Evolutionary conservation across 306 rosid genomes (phyloP).

Genomic region (Fragaria ananassa): DNA sequence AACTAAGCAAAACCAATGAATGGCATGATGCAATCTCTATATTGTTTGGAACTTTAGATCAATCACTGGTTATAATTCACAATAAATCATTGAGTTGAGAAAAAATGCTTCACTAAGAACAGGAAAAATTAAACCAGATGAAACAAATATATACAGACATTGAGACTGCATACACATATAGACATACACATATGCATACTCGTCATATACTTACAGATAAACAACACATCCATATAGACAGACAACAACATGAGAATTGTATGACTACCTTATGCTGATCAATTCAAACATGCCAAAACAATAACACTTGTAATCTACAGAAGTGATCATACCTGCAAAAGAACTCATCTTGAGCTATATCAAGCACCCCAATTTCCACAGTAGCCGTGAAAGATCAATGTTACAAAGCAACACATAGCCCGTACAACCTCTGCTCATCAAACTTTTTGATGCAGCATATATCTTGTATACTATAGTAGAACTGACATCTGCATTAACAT

Average conservation of each 20-base stretch:
- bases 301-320: background rate
- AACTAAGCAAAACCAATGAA: constrained; percentile 2
- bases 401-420: background rate
- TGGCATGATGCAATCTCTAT: background rate
- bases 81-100: background rate
- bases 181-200: background rate
- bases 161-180: background rate
- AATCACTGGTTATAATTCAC: background rate
- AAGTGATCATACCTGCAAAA: constrained; percentile 11
- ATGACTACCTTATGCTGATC: constrained; percentile 1
- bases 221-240: background rate
- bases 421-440: background rate
- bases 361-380: background rate
- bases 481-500: background rate
- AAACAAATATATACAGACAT: background rate
- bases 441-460: background rate
- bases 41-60: background rate
- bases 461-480: background rate
- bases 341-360: background rate
- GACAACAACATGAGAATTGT: background rate
- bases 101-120: background rate
- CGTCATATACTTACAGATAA: background rate
- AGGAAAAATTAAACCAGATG: background rate
- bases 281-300: background rate
- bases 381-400: background rate